Base-by-base conservation (phyloP, 306 rosid genomes). In the Bauhinia variegata region DNA sequence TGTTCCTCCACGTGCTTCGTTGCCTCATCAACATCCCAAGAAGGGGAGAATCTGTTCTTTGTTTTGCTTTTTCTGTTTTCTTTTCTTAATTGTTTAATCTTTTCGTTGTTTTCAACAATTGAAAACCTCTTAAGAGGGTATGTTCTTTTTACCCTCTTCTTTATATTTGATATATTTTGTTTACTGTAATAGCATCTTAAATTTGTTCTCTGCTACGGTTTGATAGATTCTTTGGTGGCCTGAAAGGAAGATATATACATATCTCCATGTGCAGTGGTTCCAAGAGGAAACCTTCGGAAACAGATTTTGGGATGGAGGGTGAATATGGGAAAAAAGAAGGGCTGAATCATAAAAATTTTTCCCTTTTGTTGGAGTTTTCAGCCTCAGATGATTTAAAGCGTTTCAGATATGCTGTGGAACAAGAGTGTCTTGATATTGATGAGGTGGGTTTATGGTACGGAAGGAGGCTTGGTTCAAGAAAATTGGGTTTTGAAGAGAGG, bases 401-500 rank as follows among this genome's bases (percentile, higher is more conserved):
- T 10, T 87, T 91, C 77, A 87, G 68, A 78, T 71, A 86, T 33
- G 88, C 87, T 1, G 80, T 83, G 46, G 91, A 88, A 56, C 81
- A 82, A 31, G 85, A 75, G 51, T 87, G 86, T 34, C 70, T 8
- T 60, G 78, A 58, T 70, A 63, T 91, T 52, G 81, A 87, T 44
- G 88, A 82, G 79, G 82, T 69, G 8, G 84, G 86, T 34, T 74
- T 80, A 46, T 91, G 97, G 97, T 88, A 89, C 65, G 96, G 97
- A 49, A 80, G 89, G 75, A 79, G 76, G 54, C 37, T 83, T 69
- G 95, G 91, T 13, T 84, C 91, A 2, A 91, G 85, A 72, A 81
- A 74, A 71, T 33, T 88, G 78, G 63, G 87, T 16, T 80, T 68
- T 60, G 95, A 88, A 71, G 89, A 85, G 82, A 85, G 95, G 68